Evolutionary conservation across 306 rosid species (phyloP), one percentile per base, ranked within the genome.

Genomic region (Arachis hypogaea): DNA sequence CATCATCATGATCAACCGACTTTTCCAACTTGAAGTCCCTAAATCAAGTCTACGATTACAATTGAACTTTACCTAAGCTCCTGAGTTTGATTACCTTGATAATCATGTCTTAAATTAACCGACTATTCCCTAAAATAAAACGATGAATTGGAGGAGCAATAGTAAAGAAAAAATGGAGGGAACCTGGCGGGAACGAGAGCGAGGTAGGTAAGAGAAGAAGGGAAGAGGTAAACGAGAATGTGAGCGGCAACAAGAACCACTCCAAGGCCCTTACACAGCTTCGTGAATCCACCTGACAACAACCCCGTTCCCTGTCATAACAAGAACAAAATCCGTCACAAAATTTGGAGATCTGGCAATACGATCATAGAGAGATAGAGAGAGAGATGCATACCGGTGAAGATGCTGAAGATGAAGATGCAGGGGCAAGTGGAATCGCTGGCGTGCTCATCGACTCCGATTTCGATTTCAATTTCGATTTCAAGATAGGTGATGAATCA

Each of bases 151-250:
- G 11, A 11, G 51, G 41, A 62, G 46, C 10, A 61, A 12, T 3
- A 33, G 7, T 33, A 38, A 36, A 10, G 1, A 9, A 9, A 52
- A 29, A 12, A 16, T 0, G 3, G 8, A 0, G 28, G 5, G 54
- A 49, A 73, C 98, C 92, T 88, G 78, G 98, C 92, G 72, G 98
- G 98, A 80, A 92, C 90, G 67, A 92, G 98, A 54, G 98, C 94
- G 5, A 92, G 86, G 61, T 92, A 92, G 63, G 52, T 5, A 74
- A 90, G 62, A 69, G 87, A 82, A 4, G 79, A 77, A 67, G 98
- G 98, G 66, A 92, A 76, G 70, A 90, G 33, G 73, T 82, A 96
- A 75, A 90, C 73, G 46, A 83, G 68, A 80, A 92, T 77, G 90
- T 92, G 94, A 36, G 83, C 90, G 8, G 77, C 83, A 29, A 92